phyloP scores from a whole-genome alignment of 2,329 filamentous ascomycete genomes.

The Gaeumannomyces sp. region DNA sequence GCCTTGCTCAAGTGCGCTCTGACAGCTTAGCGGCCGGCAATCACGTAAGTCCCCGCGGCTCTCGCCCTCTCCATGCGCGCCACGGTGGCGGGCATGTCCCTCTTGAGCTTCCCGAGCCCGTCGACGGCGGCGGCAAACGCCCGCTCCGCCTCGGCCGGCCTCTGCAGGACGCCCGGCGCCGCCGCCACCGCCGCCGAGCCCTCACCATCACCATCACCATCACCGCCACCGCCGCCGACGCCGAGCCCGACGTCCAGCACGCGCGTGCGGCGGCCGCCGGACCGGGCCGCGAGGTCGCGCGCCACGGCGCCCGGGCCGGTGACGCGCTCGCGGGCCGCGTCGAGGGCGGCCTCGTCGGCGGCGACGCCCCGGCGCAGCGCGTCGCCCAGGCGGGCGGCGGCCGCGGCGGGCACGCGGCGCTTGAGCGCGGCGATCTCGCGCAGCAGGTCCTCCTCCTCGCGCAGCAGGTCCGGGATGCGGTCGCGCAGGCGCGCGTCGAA shows the following conservation, averaged over 20 bases:
- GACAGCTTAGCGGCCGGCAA: constrained; percentile 28
- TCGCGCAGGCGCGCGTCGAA: constrained; percentile 55
- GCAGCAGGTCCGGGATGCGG: constrained; percentile 53
- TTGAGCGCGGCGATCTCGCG: constrained; percentile 58
- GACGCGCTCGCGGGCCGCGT: constrained; percentile 20
- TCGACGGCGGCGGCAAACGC: constrained; percentile 41
- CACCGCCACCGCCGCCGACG: too few species aligned
- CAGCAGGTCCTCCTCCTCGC: constrained; percentile 57
- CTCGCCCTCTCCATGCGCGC: constrained; percentile 60
- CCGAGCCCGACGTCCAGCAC: constrained; percentile 12
- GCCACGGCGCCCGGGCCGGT: constrained; percentile 4
- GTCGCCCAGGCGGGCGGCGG: constrained; percentile 37
- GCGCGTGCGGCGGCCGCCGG: constrained; percentile 12
- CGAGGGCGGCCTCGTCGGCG: constrained; percentile 42
- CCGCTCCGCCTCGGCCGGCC: constrained; percentile 40
- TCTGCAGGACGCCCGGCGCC: constrained; percentile 32
- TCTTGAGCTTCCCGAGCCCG: constrained; percentile 47
- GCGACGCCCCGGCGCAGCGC: constrained; percentile 31
- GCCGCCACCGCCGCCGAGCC: constrained; percentile 20
- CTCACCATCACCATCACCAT: too few species aligned
- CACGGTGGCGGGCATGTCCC: constrained; percentile 54
- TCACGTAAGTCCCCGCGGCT: constrained; percentile 52
- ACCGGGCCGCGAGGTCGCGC: constrained; percentile 15
- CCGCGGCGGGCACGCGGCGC: constrained; percentile 40
- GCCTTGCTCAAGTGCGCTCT: not conserved